These are phyloP conservation scores for Hura crepitans DNA, from an alignment of 441 rosid species.

Conservation along the genomic window DNA sequence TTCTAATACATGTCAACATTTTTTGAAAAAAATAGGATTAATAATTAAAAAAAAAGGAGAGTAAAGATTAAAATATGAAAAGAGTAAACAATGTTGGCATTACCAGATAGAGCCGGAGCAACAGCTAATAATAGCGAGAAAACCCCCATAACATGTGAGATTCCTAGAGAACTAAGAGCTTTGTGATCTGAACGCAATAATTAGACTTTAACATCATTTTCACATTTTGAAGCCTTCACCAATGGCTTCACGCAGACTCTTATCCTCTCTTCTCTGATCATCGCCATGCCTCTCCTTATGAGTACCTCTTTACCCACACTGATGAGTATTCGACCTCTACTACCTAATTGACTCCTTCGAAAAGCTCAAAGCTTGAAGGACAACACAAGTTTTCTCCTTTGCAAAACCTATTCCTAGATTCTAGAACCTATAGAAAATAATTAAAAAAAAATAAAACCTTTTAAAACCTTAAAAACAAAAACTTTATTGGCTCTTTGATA, in stretches of 20 bases:
- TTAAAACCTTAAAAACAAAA: slow-evolving; percentile 22
- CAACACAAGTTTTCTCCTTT: slow-evolving; percentile 66
- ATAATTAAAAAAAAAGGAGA: too few relatives aligned
- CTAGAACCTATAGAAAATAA: slow-evolving; percentile 65
- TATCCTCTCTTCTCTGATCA: slow-evolving; percentile 68
- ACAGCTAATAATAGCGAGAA: too few relatives aligned
- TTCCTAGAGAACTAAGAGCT: too few relatives aligned
- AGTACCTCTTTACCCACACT: slow-evolving; percentile 50
- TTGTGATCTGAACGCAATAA: too few relatives aligned
- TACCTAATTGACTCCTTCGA: too few relatives aligned
- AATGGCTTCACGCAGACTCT: slow-evolving; percentile 85
- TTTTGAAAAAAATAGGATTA: too few relatives aligned
- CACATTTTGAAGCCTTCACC: slow-evolving; percentile 33
- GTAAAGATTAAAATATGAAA: too few relatives aligned
- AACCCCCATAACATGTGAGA: too few relatives aligned
- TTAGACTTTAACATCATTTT: slow-evolving; percentile 37
- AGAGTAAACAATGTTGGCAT: too few relatives aligned
- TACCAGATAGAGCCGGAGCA: too few relatives aligned
- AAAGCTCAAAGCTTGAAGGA: slow-evolving; percentile 54
- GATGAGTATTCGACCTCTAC: slow-evolving; percentile 73
- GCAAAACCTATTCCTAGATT: slow-evolving; percentile 46
- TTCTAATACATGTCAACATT: too few relatives aligned
- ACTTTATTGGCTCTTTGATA: not conserved
- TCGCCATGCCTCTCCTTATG: slow-evolving; percentile 53
- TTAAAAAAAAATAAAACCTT: slow-evolving; percentile 48